phyloP scores from a whole-genome alignment of 2,329 filamentous ascomycete species.

The Alternaria sp. region DNA sequence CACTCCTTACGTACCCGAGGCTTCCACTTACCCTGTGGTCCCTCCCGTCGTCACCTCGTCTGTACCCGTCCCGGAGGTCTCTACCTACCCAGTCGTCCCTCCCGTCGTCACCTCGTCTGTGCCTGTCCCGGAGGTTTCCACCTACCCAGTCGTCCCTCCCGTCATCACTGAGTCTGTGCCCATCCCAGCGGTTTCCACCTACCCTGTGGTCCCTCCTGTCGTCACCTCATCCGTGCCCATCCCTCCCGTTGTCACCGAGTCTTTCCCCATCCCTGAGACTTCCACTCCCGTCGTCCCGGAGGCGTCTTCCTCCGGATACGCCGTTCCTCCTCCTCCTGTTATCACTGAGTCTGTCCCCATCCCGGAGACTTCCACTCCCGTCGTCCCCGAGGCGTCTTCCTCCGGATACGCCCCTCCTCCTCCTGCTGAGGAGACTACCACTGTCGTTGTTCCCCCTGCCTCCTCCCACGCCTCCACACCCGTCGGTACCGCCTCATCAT shows the following conservation, averaged over 20 bases:
- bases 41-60: neutral
- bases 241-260: neutral
- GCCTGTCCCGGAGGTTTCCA: neutral
- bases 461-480: constrained; percentile 10
- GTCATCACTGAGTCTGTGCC: neutral
- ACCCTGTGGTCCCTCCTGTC: neutral
- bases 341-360: neutral
- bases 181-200: neutral
- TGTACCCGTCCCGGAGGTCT: neutral
- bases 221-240: neutral
- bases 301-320: neutral
- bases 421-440: neutral
- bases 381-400: neutral
- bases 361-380: neutral
- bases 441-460: neutral
- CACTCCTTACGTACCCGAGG: neutral
- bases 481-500: constrained; percentile 5
- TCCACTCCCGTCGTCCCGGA: neutral
- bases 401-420: neutral
- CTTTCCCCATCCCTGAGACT: neutral
- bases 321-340: neutral
- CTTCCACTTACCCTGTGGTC: neutral
- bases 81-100: neutral
- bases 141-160: neutral
- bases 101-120: neutral